Base-by-base conservation (phyloP, 306 rosid species). In the Boehmeria nivea region DNA sequence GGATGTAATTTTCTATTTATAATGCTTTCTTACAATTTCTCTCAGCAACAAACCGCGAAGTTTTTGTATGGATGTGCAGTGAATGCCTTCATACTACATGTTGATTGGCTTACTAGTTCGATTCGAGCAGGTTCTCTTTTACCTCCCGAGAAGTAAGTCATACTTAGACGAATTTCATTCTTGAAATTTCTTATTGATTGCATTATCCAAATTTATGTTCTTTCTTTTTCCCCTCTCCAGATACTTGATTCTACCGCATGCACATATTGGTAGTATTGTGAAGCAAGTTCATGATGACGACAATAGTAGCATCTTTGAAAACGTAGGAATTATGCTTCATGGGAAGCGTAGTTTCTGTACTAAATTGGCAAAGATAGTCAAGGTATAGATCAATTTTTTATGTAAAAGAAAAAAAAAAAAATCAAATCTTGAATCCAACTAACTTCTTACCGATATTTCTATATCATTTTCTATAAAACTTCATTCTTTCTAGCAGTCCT, bases 31-130 rank as follows among this genome's bases (percentile, higher is more conserved):
- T 31, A 44, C 61, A 65, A 69, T n/a, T 43, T 66, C 36, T 74
- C 72, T 83, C 83, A 90, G 97, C 84, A 79, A 48, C 83, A 82
- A 68, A 86, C 88, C 16, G 51, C 79, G 28, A 90, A 86, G 67
- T 90, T 90, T 69, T 76, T 90, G 73, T 90, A 81, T 26, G 97
- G 94, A 48, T 90, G 97, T 74, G 88, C 94, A 23, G 88, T 81
- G 64, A 85, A 85, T 52, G 74, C 97, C 39, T 65, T 73, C 18
- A 73, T 86, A 67, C 78, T 89, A 49, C 78, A 81, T 51, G 81
- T 70, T 73, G 87, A 78, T 68, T 83, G 97, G 97, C 77, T 83
- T 51, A 52, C 70, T 20, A 80, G 79, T 70, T 83, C 90, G 62
- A 72, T 89, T 67, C 74, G 83, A 62, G 77, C 86, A 49, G 74